Percentiles rank a stretch among this genome's conserved stretches.
Evolutionary conservation across 192 early-diverging fungal species (phyloP).

Genomic region (Coemansia sp.): DNA sequence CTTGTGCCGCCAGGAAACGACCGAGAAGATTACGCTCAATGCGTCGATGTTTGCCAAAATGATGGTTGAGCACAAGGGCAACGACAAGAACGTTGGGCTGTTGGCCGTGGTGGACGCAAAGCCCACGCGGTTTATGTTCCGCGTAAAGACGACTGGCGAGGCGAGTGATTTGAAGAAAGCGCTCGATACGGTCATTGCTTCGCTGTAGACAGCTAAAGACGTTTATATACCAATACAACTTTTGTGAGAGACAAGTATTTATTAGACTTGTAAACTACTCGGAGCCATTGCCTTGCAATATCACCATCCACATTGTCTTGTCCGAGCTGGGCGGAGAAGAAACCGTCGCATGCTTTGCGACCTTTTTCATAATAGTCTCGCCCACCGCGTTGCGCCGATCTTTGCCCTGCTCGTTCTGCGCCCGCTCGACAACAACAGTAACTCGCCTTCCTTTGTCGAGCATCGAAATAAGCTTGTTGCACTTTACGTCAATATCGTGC

Average conservation of each 20-base stretch:
- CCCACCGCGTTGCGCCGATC: neutral
- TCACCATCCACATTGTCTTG: neutral
- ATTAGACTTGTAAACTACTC: neutral
- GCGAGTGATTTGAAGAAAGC: conserved; percentile 4
- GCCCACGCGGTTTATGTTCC: conserved; percentile 37
- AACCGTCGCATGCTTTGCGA: neutral
- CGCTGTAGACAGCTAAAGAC: neutral
- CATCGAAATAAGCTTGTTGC: conserved; percentile 10
- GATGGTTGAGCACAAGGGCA: conserved; percentile 29
- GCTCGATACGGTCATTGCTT: conserved; percentile 5
- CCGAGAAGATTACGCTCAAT: conserved; percentile 53
- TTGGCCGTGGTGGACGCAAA: conserved; percentile 36
- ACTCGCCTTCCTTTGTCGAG: conserved; percentile 32
- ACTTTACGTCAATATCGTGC: conserved; percentile 37
- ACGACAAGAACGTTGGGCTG: conserved; percentile 45
- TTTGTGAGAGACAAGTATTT: too few species aligned
- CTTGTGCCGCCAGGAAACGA: conserved; percentile 52
- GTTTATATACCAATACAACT: too few species aligned
- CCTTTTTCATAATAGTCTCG: neutral
- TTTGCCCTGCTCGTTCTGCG: neutral
- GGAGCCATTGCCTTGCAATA: too few species aligned
- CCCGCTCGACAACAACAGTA: conserved; percentile 18
- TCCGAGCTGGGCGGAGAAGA: neutral
- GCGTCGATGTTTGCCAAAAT: conserved; percentile 51
- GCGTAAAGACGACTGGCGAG: conserved; percentile 26